These are phyloP conservation scores for Calvatia gigantea DNA, from an alignment of 768 basidiomycete species.

Conservation along the genomic window DNA sequence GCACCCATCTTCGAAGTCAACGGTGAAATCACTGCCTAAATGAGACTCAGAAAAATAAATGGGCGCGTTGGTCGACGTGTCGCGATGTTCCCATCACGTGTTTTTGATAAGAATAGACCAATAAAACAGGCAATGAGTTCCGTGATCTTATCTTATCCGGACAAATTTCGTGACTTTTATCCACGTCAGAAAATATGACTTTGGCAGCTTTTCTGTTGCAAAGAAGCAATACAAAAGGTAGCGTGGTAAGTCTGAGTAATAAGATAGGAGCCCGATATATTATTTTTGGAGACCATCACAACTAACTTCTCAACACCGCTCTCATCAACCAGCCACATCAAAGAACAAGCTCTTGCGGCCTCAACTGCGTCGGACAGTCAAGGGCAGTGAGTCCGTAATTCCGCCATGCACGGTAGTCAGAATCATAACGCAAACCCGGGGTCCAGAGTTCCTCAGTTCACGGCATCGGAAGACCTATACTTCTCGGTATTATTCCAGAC, in stretches of 20 bases:
- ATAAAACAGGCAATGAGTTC: not conserved
- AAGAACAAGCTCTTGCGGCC: not conserved
- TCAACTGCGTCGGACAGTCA: not conserved
- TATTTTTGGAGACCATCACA: not conserved
- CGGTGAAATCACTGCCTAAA: not conserved
- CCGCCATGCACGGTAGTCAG: not conserved
- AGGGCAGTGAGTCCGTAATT: not conserved
- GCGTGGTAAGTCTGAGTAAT: too few relatives aligned
- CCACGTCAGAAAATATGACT: slow-evolving; percentile 1
- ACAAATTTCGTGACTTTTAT: slow-evolving; percentile 6
- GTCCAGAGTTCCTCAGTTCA: not conserved
- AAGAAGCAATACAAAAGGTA: not conserved
- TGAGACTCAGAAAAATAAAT: not conserved
- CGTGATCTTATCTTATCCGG: slow-evolving; percentile 8
- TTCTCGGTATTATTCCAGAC: not conserved
- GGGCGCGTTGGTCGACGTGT: not conserved
- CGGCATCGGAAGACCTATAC: not conserved
- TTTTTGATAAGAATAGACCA: not conserved
- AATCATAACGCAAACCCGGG: not conserved
- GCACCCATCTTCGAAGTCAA: not conserved
- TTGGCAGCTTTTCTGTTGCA: not conserved
- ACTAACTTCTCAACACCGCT: too few relatives aligned
- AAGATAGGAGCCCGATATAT: too few relatives aligned
- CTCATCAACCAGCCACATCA: not conserved
- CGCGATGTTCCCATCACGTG: not conserved